phyloP scores from a whole-genome alignment of 257 asterid species.

The Salvia rosmarinus region DNA sequence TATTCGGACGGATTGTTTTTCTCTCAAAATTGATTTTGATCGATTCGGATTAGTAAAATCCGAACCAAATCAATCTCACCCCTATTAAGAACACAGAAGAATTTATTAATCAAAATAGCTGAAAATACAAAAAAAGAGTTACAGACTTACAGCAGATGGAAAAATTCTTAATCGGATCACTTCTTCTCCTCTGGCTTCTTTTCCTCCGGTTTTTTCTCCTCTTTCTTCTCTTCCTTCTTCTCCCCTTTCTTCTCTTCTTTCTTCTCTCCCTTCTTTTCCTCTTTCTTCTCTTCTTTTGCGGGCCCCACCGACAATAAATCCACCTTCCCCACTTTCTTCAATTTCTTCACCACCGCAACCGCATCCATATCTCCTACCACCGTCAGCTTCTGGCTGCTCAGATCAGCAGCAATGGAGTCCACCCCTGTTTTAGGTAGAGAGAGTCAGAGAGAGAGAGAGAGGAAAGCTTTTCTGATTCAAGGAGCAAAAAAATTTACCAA shows the following conservation, averaged over 20 bases:
- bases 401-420: slow-evolving; percentile 62
- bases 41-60: no score
- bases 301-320: slow-evolving; percentile 58
- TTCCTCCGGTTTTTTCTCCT: slow-evolving; percentile 47
- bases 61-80: no score
- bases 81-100: slow-evolving; percentile 1
- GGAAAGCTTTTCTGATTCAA: not conserved
- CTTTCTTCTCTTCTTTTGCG: slow-evolving; percentile 55
- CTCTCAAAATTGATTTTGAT: no score
- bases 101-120: not conserved
- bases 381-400: slow-evolving; percentile 59
- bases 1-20: no score
- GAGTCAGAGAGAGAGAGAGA: not conserved
- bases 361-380: slow-evolving; percentile 70
- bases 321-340: slow-evolving; percentile 60
- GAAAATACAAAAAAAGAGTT: not conserved
- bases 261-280: slow-evolving; percentile 44
- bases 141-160: no score
- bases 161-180: no score
- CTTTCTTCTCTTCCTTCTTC: slow-evolving; percentile 43
- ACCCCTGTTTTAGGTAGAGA: slow-evolving; percentile 46
- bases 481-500: slow-evolving; percentile 36
- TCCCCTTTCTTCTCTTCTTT: slow-evolving; percentile 43
- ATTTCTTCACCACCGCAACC: slow-evolving; percentile 59
- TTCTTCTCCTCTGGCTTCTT: slow-evolving; percentile 41